These are phyloP conservation scores for Daedaleopsis sinensis DNA, from an alignment of 768 basidiomycete genomes.

Conservation along the genomic window DNA sequence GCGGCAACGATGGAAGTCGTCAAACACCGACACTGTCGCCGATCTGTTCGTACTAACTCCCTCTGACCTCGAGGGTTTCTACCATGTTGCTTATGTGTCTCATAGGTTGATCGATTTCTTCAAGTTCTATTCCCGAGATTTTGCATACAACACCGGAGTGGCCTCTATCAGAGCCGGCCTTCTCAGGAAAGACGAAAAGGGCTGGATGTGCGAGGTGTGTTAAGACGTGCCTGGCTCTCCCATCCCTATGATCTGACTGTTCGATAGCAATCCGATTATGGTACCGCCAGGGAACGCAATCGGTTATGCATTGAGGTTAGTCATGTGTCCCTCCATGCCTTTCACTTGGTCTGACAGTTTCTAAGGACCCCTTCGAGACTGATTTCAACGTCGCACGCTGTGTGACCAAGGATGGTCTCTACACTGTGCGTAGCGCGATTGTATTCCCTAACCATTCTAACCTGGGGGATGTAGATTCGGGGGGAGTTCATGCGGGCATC, in stretches of 20 bases:
- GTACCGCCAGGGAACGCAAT: slow-evolving; percentile 83
- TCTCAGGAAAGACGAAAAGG: slow-evolving; percentile 88
- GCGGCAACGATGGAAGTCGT: slow-evolving; percentile 91
- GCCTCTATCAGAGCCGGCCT: slow-evolving; percentile 89
- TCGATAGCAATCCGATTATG: slow-evolving; percentile 48
- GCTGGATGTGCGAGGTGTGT: slow-evolving; percentile 92
- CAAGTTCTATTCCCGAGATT: slow-evolving; percentile 93
- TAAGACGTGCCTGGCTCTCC: not conserved
- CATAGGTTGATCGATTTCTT: slow-evolving; percentile 94
- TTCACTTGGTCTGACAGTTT: slow-evolving; percentile 5
- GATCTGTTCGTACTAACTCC: slow-evolving; percentile 66
- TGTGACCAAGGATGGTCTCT: slow-evolving; percentile 94
- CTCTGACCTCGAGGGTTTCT: not conserved
- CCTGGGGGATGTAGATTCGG: slow-evolving; percentile 66
- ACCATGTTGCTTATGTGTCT: slow-evolving; percentile 1
- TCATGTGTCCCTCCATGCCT: not conserved
- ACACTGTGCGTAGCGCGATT: slow-evolving; percentile 61
- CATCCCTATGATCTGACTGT: not conserved
- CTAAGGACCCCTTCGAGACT: slow-evolving; percentile 96
- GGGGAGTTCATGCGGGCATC: slow-evolving; percentile 98
- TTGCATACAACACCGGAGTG: slow-evolving; percentile 88
- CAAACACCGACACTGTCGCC: slow-evolving; percentile 89
- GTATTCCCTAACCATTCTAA: not conserved
- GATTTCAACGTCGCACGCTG: slow-evolving; percentile 96
- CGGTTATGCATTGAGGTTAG: slow-evolving; percentile 62